Percentiles rank a stretch among this genome's conserved stretches.
phyloP scores from a whole-genome alignment of 2,329 filamentous ascomycete genomes.

The Pseudofabraea citricarpa region DNA sequence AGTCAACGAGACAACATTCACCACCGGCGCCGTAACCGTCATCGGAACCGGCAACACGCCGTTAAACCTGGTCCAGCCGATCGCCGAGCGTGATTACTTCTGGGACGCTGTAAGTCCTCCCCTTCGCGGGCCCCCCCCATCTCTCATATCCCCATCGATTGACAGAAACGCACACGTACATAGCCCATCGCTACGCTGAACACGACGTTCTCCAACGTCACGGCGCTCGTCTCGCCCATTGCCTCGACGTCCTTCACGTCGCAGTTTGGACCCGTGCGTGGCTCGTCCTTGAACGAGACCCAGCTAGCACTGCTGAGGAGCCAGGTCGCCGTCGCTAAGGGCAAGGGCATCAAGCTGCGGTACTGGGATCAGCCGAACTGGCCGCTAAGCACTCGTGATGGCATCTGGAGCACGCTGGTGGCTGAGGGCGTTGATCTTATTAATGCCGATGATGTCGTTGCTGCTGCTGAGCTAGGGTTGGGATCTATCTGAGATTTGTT shows the following conservation, averaged over 20 bases:
- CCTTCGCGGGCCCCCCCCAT: slow-evolving; percentile 11
- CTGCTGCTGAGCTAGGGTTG: slow-evolving; percentile 19
- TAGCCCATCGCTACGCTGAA: slow-evolving; percentile 20
- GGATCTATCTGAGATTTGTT: too few relatives aligned
- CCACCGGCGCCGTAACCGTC: slow-evolving; percentile 20
- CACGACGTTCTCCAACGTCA: slow-evolving; percentile 22
- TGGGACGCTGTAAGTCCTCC: slow-evolving; percentile 41
- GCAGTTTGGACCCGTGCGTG: slow-evolving; percentile 44
- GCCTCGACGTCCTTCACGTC: slow-evolving; percentile 52
- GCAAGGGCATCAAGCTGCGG: slow-evolving; percentile 43
- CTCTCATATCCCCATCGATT: background rate
- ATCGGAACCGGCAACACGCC: slow-evolving; percentile 26
- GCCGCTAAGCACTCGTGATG: slow-evolving; percentile 48
- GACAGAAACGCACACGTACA: background rate
- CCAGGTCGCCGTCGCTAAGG: slow-evolving; percentile 42
- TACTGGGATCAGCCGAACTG: slow-evolving; percentile 58
- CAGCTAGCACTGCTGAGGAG: slow-evolving; percentile 38
- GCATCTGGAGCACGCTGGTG: slow-evolving; percentile 49
- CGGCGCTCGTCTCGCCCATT: slow-evolving; percentile 24
- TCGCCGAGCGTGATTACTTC: slow-evolving; percentile 49
- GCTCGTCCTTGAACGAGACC: slow-evolving; percentile 37
- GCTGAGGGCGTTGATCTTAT: slow-evolving; percentile 53
- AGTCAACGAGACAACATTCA: slow-evolving; percentile 17
- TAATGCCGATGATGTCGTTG: slow-evolving; percentile 52
- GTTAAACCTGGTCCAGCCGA: slow-evolving; percentile 45